phyloP scores from a whole-genome alignment of 2,329 filamentous ascomycete species.

The Helminthosporium solani region DNA sequence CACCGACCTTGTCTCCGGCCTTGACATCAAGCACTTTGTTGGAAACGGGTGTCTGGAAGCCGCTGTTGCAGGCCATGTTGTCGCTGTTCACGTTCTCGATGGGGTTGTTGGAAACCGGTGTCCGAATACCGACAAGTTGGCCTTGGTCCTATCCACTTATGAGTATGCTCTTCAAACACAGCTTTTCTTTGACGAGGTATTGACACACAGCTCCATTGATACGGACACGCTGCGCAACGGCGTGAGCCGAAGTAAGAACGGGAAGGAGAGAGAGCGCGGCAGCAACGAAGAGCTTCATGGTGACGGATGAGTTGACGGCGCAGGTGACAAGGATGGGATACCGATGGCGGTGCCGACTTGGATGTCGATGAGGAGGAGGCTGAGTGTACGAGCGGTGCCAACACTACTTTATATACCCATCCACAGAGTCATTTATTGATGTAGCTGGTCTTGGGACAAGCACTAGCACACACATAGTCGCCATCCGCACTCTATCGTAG shows the following conservation, averaged over 20 bases:
- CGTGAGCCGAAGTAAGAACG: constrained; percentile 41
- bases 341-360: constrained; percentile 1
- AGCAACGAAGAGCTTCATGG: constrained; percentile 33
- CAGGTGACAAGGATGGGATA: not conserved
- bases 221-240: constrained; percentile 51
- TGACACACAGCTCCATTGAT: constrained; percentile 43
- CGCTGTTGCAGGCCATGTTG: constrained; percentile 51
- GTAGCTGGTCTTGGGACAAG: not conserved
- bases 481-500: constrained; percentile 19
- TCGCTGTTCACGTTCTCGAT: constrained; percentile 51
- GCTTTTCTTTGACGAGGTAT: not conserved
- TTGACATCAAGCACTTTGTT: constrained; percentile 51
- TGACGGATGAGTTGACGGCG: constrained; percentile 4
- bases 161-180: not conserved
- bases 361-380: constrained; percentile 3
- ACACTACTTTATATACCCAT: constrained; percentile 15
- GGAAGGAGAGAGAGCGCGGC: constrained; percentile 30
- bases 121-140: constrained; percentile 52
- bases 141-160: constrained; percentile 46
- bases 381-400: not conserved
- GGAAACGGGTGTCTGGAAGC: constrained; percentile 38
- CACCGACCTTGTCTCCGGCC: constrained; percentile 54
- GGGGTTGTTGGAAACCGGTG: constrained; percentile 53
- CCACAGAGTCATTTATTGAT: not conserved
- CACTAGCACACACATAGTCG: constrained; percentile 12